Evolutionary conservation across 129 eudicot species (phyloP), one percentile per base, ranked within the genome.

Genomic region (Glebionis coronaria): DNA sequence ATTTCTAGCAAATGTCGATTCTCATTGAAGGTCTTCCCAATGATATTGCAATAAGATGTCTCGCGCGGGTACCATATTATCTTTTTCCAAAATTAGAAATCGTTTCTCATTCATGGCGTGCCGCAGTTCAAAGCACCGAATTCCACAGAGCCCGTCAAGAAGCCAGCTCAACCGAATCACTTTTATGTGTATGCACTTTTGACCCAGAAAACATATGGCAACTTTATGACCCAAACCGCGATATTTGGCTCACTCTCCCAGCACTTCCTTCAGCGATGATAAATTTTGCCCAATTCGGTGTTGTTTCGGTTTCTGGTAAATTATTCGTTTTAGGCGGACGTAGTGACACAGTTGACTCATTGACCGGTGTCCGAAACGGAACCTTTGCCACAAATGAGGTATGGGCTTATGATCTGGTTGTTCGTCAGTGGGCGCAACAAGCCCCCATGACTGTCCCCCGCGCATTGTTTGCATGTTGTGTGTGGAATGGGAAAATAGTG

Each of bases 131-230:
- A n/a, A n/a, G n/a, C n/a, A n/a, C n/a, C n/a, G n/a, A n/a, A n/a
- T n/a, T n/a, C n/a, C n/a, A n/a, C n/a, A n/a, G n/a, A 23, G 25
- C 92, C 75, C 87, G 98, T 15, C 63, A 79, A 78, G 98, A 93
- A 67, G 90, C 86, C 19, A 80, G 80, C 54, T 71, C 92, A 2
- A 50, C 82, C 1, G 95, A 93, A 75, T 83, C 81, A 6, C 78
- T 86, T 62, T 69, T 93, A 49, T 93, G 95, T 25, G 90, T 93
- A 4, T 86, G 90, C 27, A 97, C 98, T 2, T 93, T 76, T 68
- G 97, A 93, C 61, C 98, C 98, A 0, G 97, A 89, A 71, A 93
- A 93, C 52, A 62, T 88, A 9, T 93, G 97, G 97, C 95, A 93
- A 67, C 81, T 89, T 2, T 89, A 86, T 66, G 90, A 88, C 52